Evolutionary conservation across 2,329 filamentous ascomycete species (phyloP).

Genomic region (Eutypa lata): DNA sequence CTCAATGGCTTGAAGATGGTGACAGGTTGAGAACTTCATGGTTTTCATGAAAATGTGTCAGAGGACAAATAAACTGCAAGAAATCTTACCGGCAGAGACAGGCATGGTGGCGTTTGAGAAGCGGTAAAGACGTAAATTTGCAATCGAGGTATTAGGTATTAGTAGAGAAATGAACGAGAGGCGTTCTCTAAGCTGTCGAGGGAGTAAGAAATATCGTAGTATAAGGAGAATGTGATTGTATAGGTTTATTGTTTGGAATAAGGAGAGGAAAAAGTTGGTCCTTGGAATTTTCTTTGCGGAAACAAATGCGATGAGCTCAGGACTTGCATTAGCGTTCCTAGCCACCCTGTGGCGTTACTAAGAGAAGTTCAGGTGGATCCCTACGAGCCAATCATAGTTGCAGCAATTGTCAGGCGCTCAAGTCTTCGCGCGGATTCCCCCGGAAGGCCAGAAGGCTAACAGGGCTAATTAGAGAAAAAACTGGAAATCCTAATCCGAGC

Average conservation of each 20-base stretch:
- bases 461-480: no score
- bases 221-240: no score
- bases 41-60: slow-evolving; percentile 8
- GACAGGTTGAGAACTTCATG: slow-evolving; percentile 13
- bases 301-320: slow-evolving; percentile 1
- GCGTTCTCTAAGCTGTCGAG: no score
- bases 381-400: not conserved
- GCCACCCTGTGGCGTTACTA: not conserved
- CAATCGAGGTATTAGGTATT: slow-evolving; percentile 23
- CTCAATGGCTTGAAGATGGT: slow-evolving; percentile 25
- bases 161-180: slow-evolving; percentile 14
- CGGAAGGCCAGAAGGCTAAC: no score
- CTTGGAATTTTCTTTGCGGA: slow-evolving; percentile 13
- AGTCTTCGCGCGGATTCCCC: not conserved
- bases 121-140: slow-evolving; percentile 21
- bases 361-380: not conserved
- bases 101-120: slow-evolving; percentile 37
- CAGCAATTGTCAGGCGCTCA: not conserved
- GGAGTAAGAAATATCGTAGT: no score
- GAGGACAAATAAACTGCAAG: slow-evolving; percentile 10
- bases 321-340: not conserved
- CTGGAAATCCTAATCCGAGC: no score
- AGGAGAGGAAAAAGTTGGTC: slow-evolving; percentile 9
- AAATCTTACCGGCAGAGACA: slow-evolving; percentile 42
- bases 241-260: not conserved